Percentiles rank a stretch among this genome's conserved stretches.
These are phyloP conservation scores for Brassica incana DNA, from an alignment of 345 rosid species.

Conservation along the genomic window DNA sequence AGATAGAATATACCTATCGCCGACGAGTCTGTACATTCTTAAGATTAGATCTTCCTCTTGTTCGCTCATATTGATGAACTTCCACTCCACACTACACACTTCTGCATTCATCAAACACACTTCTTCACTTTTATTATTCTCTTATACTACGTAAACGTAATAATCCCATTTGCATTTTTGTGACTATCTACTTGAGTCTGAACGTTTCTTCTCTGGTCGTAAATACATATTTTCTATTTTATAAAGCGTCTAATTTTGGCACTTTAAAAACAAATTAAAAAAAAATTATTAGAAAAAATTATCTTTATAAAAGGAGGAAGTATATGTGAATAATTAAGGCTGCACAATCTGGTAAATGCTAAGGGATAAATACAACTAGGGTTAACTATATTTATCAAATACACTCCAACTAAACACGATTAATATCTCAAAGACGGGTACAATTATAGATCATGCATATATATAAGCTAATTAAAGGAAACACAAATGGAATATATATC, in stretches of 20 bases:
- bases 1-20: not conserved
- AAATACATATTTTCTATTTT: too few species aligned
- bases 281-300: too few species aligned
- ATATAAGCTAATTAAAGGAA: not conserved
- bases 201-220: too few species aligned
- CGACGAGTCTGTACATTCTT: not conserved
- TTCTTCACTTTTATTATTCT: not conserved
- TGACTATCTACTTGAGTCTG: not conserved
- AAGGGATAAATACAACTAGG: too few species aligned
- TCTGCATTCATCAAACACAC: not conserved
- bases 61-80: not conserved
- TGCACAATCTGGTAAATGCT: not conserved
- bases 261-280: not conserved
- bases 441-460: not conserved
- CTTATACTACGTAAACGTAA: too few species aligned
- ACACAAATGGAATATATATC: not conserved
- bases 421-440: not conserved
- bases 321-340: too few species aligned
- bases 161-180: not conserved
- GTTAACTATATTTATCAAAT: too few species aligned
- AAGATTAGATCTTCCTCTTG: slow-evolving; percentile 8
- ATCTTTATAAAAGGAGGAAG: too few species aligned
- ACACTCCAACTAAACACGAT: not conserved
- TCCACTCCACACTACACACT: slow-evolving; percentile 2
- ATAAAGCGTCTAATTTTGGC: too few species aligned